Evolutionary conservation across 2,329 filamentous ascomycete genomes (phyloP), one percentile per base, ranked within the genome.

Genomic region (Aspergillus sp.): DNA sequence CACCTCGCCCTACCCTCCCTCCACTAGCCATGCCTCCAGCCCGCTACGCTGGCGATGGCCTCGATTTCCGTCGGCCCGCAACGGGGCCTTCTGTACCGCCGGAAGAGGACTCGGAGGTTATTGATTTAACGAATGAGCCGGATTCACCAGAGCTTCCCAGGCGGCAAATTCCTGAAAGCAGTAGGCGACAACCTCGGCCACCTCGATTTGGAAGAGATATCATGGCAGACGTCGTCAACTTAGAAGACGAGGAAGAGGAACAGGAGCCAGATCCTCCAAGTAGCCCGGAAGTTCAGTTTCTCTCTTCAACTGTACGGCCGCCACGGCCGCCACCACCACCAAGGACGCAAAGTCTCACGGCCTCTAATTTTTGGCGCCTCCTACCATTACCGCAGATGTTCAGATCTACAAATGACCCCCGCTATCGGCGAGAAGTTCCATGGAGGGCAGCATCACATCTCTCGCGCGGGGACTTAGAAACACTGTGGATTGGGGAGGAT

Each of bases 61-160:
- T 79, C 45, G 84, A 86, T 61, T 82, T 77, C 60, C 75, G 83
- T 58, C 75, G 82, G 59, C 84, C 84, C 1, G 70, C 76, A 15
- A 75, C 77, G 71, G 27, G 27, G 3, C 76, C 72, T 4, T 74
- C 64, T n/a, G 57, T 68, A n/a, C 53, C 64, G 20, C 66, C 64
- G 12, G 59, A 57, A 11, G 68, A 70, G 11, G 68, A 70, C 11
- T 37, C 46, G 46, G 71, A 76, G 50, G 70, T 79, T 8, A 80
- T 82, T 34, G 78, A 82, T 62, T 66, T 82, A 19, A 81, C 79
- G 15, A 71, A 77, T 22, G 79, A 80, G 7, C 70, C 76, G 1
- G 76, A 77, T 42, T 70, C 69, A n/a, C 72, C 70, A 3, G 54
- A 59, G 20, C 34, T 45, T 45, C 9, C 47, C 22, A 22, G 46